phyloP scores from a whole-genome alignment of 1,284 basidiomycete species.

The Microbotryum lychnidis-dioicae region DNA sequence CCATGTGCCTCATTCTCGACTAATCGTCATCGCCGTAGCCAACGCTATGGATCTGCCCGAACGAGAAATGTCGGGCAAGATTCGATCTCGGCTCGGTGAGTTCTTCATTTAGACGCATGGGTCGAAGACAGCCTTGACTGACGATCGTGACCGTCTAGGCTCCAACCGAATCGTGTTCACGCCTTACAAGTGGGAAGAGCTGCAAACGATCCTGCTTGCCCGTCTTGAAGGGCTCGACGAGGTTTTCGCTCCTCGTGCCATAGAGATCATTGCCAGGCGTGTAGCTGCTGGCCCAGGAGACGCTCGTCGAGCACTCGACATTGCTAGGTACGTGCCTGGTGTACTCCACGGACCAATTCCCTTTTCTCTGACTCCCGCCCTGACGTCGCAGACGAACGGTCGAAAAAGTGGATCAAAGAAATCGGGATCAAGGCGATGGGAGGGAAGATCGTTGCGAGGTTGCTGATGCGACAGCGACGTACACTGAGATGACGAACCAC shows the following conservation, averaged over 20 bases:
- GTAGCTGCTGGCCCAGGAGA: slow-evolving; percentile 91
- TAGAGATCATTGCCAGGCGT: slow-evolving; percentile 83
- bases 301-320: slow-evolving; percentile 84
- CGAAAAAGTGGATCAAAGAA: slow-evolving; percentile 44
- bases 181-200: slow-evolving; percentile 73
- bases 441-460: slow-evolving; percentile 42
- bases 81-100: slow-evolving; percentile 80
- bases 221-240: slow-evolving; percentile 54
- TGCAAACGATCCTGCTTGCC: slow-evolving; percentile 78
- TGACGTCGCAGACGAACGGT: slow-evolving; percentile 58
- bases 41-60: slow-evolving; percentile 99
- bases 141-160: slow-evolving; percentile 47
- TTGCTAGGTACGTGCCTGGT: slow-evolving; percentile 57
- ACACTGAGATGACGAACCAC: slow-evolving; percentile 82
- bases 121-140: not conserved
- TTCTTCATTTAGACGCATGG: slow-evolving; percentile 3
- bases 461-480: slow-evolving; percentile 43
- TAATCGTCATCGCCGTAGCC: slow-evolving; percentile 93
- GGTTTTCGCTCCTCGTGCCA: slow-evolving; percentile 57
- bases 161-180: slow-evolving; percentile 92
- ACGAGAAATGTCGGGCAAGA: slow-evolving; percentile 81
- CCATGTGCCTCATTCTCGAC: slow-evolving; percentile 69
- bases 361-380: not conserved
- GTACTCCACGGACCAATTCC: not conserved
- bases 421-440: slow-evolving; percentile 45